These are phyloP conservation scores for Cutaneotrichosporon spelunceum DNA, from an alignment of 1,284 basidiomycete species.

Conservation along the genomic window DNA sequence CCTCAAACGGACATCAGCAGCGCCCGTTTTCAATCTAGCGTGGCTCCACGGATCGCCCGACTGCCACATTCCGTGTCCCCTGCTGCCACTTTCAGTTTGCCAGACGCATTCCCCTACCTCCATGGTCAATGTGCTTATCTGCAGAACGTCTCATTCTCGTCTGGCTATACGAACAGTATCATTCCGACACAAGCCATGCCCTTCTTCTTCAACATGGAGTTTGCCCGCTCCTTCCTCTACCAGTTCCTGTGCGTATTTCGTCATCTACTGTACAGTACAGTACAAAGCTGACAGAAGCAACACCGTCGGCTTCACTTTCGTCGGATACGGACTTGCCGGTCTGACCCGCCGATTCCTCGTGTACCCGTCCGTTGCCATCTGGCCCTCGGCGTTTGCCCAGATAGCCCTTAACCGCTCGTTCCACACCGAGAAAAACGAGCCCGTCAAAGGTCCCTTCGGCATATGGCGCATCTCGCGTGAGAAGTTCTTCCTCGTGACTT, in stretches of 20 bases:
- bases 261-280: neutral
- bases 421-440: constrained; percentile 46
- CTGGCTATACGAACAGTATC: constrained; percentile 50
- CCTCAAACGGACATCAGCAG: too few species aligned
- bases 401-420: constrained; percentile 54
- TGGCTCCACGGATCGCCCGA: neutral
- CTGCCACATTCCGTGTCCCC: constrained; percentile 2
- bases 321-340: constrained; percentile 57
- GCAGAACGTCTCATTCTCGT: constrained; percentile 44
- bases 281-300: neutral
- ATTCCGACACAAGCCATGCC: constrained; percentile 41
- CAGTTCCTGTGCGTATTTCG: constrained; percentile 34
- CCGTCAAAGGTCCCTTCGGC: constrained; percentile 46
- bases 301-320: constrained; percentile 54
- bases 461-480: constrained; percentile 46
- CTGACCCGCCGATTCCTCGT: constrained; percentile 55
- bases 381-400: constrained; percentile 53
- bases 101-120: neutral
- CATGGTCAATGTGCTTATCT: constrained; percentile 25
- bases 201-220: constrained; percentile 42
- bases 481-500: constrained; percentile 46
- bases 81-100: constrained; percentile 55
- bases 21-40: too few species aligned
- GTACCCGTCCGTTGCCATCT: constrained; percentile 53
- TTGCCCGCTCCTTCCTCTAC: constrained; percentile 52